Evolutionary conservation across 805 yeast species (phyloP).

Genomic region (Saccharomycopsis malanga): DNA sequence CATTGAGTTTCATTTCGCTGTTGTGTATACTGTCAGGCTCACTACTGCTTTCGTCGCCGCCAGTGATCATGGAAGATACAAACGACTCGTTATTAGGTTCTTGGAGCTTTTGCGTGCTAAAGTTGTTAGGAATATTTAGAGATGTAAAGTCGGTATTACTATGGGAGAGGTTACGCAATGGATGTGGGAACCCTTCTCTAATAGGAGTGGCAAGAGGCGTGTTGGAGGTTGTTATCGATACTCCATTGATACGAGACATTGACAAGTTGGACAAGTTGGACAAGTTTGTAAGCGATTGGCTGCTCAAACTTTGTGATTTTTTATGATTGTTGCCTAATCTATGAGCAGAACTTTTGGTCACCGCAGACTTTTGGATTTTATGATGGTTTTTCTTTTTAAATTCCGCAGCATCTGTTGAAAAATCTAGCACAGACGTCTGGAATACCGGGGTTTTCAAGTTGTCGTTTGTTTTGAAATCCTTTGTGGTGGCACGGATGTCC

Average conservation of each 20-base stretch:
- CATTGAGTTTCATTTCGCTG: no score
- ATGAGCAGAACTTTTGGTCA: background rate
- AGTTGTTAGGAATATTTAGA: conserved; percentile 8
- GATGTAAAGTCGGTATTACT: conserved; percentile 1
- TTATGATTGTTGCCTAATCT: conserved; percentile 6
- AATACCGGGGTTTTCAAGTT: conserved; percentile 19
- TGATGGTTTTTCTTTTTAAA: conserved; percentile 8
- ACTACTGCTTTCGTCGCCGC: conserved; percentile 6
- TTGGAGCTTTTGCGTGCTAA: conserved; percentile 8
- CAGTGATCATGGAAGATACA: background rate
- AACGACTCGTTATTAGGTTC: conserved; percentile 4
- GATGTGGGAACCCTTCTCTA: background rate
- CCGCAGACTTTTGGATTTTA: conserved; percentile 10
- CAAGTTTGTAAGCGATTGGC: conserved; percentile 8
- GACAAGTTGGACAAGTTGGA: background rate
- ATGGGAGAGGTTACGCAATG: no score
- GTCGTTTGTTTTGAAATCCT: conserved; percentile 8
- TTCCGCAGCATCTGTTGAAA: background rate
- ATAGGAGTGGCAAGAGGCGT: background rate
- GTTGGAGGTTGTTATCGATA: conserved; percentile 1
- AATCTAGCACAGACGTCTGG: conserved; percentile 20
- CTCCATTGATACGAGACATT: no score
- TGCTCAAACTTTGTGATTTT: conserved; percentile 16
- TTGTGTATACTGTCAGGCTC: background rate
- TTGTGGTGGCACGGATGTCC: conserved; percentile 2